A percentile compares a stretch with the other conserved stretches of the same genome.
Evolutionary conservation across 768 basidiomycete genomes (phyloP).

Genomic region (Tephrocybe sp.): DNA sequence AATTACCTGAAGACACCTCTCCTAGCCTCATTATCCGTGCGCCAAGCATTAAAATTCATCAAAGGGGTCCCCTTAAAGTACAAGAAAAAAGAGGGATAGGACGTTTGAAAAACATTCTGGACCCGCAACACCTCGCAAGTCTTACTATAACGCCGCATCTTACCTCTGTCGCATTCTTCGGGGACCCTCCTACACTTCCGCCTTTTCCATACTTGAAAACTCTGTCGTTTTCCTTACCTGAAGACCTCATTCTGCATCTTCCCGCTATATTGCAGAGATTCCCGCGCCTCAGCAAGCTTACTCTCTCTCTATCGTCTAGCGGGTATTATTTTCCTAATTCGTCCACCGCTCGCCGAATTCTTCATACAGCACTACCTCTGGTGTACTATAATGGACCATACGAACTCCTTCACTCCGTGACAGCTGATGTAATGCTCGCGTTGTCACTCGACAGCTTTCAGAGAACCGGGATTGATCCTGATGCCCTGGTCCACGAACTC

Average conservation of each 20-base stretch:
- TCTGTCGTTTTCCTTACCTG: background rate
- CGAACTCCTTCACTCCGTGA: background rate
- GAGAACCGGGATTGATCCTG: background rate
- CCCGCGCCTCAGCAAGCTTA: background rate
- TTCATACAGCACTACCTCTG: background rate
- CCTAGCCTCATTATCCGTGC: background rate
- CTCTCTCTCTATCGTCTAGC: slow-evolving; percentile 1
- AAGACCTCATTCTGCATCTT: background rate
- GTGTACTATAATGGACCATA: background rate
- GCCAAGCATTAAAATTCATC: background rate
- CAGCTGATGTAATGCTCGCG: background rate
- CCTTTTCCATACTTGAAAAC: background rate
- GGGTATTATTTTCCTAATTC: background rate
- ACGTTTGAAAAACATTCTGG: background rate
- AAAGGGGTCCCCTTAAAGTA: background rate
- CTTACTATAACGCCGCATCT: background rate
- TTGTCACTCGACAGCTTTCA: background rate
- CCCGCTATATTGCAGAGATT: background rate
- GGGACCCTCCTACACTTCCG: background rate
- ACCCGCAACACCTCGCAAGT: background rate
- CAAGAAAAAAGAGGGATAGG: background rate
- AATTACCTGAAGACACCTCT: background rate
- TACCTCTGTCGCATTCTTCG: background rate
- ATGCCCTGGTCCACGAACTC: background rate
- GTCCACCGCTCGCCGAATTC: background rate